phyloP scores from a whole-genome alignment of 2,329 filamentous ascomycete species.

The Harringtonia aguacate region DNA sequence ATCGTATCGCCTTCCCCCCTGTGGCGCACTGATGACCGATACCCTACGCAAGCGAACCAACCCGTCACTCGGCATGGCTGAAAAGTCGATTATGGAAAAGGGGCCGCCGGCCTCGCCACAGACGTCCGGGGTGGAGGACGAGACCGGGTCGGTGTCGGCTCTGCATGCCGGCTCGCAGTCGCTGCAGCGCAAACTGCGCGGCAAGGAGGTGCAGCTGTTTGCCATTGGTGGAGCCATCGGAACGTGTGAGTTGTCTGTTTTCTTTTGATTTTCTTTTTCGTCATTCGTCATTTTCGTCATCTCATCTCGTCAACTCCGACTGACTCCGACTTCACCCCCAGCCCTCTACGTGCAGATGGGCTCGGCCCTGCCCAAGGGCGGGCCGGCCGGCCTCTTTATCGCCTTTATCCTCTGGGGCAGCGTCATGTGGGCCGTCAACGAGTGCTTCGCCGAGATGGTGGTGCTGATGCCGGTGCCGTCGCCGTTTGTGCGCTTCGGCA shows the following conservation, averaged over 20 bases:
- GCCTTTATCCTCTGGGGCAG: constrained; percentile 47
- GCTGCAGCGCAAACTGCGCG: constrained; percentile 8
- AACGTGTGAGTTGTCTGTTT: constrained; percentile 22
- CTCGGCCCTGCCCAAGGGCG: constrained; percentile 44
- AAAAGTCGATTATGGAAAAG: too few species aligned
- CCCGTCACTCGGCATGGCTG: too few species aligned
- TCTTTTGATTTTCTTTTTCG: not conserved
- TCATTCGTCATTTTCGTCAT: not conserved
- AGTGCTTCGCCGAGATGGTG: constrained; percentile 61
- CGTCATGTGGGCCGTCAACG: constrained; percentile 46
- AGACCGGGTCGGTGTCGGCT: too few species aligned
- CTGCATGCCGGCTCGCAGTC: constrained; percentile 9
- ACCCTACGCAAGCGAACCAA: too few species aligned
- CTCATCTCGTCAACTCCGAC: too few species aligned
- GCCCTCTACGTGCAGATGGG: constrained; percentile 51
- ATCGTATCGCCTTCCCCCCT: too few species aligned
- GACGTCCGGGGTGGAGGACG: too few species aligned
- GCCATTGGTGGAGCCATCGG: constrained; percentile 53
- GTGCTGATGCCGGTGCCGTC: constrained; percentile 67
- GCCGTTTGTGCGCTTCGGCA: constrained; percentile 63
- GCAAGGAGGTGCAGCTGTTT: constrained; percentile 22
- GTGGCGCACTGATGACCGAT: too few species aligned
- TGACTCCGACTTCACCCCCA: too few species aligned
- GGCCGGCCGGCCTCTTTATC: constrained; percentile 46
- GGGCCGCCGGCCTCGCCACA: too few species aligned